A percentile compares a stretch with the other conserved stretches of the same genome.
Evolutionary conservation across 208 protist genomes (phyloP).

Genomic region (Acanthamoeba culbertsoni): DNA sequence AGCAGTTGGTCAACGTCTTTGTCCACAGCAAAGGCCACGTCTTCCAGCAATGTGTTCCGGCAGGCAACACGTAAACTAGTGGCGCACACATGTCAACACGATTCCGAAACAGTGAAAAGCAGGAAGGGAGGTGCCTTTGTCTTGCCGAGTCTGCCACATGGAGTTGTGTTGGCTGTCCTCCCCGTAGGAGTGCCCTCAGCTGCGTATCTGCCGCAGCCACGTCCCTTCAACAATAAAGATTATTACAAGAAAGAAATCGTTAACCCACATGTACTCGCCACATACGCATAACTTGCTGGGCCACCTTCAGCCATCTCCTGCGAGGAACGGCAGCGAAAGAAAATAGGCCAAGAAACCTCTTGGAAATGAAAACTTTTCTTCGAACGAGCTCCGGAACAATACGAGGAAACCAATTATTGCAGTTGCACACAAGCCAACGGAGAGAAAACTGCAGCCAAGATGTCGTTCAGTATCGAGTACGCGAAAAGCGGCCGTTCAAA

Average conservation of each 20-base stretch:
- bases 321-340: too few species aligned
- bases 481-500: constrained; percentile 43
- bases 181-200: neutral
- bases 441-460: too few species aligned
- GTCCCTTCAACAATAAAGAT: too few species aligned
- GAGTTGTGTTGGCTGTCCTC: neutral
- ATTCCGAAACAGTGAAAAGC: neutral
- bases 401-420: too few species aligned
- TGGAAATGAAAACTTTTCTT: too few species aligned
- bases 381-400: too few species aligned
- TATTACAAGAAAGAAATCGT: too few species aligned
- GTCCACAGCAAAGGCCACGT: neutral
- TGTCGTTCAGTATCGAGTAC: constrained; percentile 51
- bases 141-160: neutral
- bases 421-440: too few species aligned
- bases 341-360: too few species aligned
- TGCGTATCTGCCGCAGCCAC: neutral
- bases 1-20: neutral
- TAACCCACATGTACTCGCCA: too few species aligned
- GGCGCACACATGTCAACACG: neutral
- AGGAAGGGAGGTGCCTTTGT: neutral
- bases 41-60: neutral
- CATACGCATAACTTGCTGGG: too few species aligned
- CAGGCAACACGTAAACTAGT: neutral
- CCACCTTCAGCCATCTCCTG: too few species aligned